Evolutionary conservation across 2,329 filamentous ascomycete species (phyloP).

Genomic region (Cladorrhinum sp.): DNA sequence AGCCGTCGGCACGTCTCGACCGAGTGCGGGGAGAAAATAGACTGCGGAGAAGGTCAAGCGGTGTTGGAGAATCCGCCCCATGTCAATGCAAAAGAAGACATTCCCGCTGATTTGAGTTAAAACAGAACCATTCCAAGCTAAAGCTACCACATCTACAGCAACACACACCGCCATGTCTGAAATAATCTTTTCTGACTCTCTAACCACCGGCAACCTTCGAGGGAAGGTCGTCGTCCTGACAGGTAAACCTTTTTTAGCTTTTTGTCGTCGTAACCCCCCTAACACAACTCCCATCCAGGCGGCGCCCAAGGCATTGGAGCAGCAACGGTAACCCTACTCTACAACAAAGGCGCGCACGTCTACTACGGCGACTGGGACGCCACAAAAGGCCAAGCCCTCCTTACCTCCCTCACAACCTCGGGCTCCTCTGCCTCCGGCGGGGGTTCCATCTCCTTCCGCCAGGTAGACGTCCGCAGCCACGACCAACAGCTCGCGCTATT

Average conservation of each 20-base stretch:
- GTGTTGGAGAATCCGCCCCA: neutral
- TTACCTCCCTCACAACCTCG: slow-evolving; percentile 13
- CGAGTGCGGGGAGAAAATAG: neutral
- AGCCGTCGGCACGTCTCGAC: neutral
- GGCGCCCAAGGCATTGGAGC: slow-evolving; percentile 30
- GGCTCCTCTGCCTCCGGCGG: neutral
- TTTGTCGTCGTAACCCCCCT: neutral
- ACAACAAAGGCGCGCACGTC: slow-evolving; percentile 26
- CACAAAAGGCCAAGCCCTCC: slow-evolving; percentile 20
- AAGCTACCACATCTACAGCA: neutral
- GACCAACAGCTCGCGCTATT: slow-evolving; percentile 45
- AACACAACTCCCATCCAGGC: slow-evolving; percentile 12
- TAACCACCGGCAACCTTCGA: neutral
- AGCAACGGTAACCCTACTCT: slow-evolving; percentile 25
- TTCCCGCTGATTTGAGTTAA: neutral
- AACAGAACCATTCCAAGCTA: neutral
- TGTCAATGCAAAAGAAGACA: neutral
- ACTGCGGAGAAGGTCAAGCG: neutral
- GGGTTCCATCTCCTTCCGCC: slow-evolving; percentile 36
- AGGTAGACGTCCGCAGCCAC: slow-evolving; percentile 45
- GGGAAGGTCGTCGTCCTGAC: slow-evolving; percentile 14
- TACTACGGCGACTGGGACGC: slow-evolving; percentile 31
- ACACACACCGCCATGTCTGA: slow-evolving; percentile 10
- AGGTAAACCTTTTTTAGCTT: slow-evolving; percentile 1
- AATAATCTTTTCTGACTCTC: slow-evolving; percentile 8